A percentile compares a stretch with the other conserved stretches of the same genome.
These are phyloP conservation scores for Westerdykella sp. DNA, from an alignment of 2,329 filamentous ascomycete species.

Conservation along the genomic window DNA sequence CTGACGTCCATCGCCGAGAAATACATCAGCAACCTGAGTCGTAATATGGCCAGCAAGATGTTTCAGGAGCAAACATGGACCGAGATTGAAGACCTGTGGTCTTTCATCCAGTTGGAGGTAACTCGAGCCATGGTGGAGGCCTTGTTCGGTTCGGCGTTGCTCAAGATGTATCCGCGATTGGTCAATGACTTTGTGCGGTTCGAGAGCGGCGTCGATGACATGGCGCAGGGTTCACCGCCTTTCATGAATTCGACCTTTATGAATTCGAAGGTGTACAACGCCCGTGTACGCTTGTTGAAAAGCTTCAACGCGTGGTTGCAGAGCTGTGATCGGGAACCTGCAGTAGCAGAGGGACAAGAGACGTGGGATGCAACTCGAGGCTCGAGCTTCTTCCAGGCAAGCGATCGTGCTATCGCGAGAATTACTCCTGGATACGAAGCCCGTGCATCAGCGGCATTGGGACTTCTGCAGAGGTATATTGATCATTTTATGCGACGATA, in stretches of 20 bases:
- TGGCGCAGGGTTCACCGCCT: conserved; percentile 14
- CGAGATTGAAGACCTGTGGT: conserved; percentile 27
- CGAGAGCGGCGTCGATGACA: conserved; percentile 14
- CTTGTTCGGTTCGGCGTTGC: conserved; percentile 19
- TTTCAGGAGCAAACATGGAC: conserved; percentile 25
- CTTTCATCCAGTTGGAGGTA: conserved; percentile 23
- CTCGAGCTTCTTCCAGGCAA: conserved; percentile 17
- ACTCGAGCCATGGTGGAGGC: conserved; percentile 19
- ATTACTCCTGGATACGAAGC: conserved; percentile 6
- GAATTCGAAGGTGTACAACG: conserved; percentile 8
- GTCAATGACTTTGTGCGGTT: conserved; percentile 25
- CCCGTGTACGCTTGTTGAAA: conserved; percentile 15
- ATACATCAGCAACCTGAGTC: conserved; percentile 17
- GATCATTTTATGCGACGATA: neutral
- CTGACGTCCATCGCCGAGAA: conserved; percentile 9
- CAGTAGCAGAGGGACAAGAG: conserved; percentile 9
- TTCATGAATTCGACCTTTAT: conserved; percentile 11
- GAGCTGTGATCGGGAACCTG: conserved; percentile 10
- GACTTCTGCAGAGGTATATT: conserved; percentile 21
- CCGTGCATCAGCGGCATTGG: conserved; percentile 17
- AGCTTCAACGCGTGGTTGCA: conserved; percentile 21
- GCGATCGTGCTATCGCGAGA: conserved; percentile 10
- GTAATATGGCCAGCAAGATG: conserved; percentile 25
- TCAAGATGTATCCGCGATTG: conserved; percentile 21
- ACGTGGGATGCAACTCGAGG: conserved; percentile 17